Evolutionary conservation across 306 rosid species (phyloP).

Genomic region (Benincasa hispida): DNA sequence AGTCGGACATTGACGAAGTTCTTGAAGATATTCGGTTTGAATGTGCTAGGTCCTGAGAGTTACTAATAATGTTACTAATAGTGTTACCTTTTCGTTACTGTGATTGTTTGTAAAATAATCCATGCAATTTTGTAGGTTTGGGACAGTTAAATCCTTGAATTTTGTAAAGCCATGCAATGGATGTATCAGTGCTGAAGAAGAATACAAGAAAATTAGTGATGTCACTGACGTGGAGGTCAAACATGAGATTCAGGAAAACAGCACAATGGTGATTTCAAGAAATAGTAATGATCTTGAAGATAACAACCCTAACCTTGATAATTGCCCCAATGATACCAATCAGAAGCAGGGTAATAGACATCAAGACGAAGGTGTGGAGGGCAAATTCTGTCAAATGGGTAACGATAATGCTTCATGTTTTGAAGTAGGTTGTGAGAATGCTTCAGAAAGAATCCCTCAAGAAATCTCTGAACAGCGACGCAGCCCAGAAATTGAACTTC

Average conservation of each 20-base stretch:
- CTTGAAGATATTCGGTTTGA: constrained; percentile 82
- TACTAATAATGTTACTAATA: not conserved
- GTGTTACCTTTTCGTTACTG: not conserved
- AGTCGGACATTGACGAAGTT: constrained; percentile 45
- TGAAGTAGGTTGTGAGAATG: constrained; percentile 11
- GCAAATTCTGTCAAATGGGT: not conserved
- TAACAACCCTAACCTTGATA: constrained; percentile 13
- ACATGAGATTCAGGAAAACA: constrained; percentile 4
- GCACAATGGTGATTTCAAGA: constrained; percentile 9
- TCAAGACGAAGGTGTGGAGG: constrained; percentile 5
- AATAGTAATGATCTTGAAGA: constrained; percentile 19
- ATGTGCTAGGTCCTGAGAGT: constrained; percentile 69
- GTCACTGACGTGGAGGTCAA: constrained; percentile 14
- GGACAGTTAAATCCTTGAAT: constrained; percentile 60
- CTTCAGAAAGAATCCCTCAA: constrained; percentile 1
- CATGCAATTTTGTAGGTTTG: constrained; percentile 48
- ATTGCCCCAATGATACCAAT: not conserved
- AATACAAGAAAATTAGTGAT: constrained; percentile 15
- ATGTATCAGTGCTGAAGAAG: constrained; percentile 16
- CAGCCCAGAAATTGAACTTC: constrained; percentile 17
- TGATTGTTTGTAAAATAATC: not conserved
- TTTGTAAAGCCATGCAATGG: constrained; percentile 34
- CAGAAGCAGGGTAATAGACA: constrained; percentile 7
- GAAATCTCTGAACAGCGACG: constrained; percentile 21
- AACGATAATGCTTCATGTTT: constrained; percentile 12